Evolutionary conservation across 805 yeast species (phyloP).

Genomic region (Candida schatavii): DNA sequence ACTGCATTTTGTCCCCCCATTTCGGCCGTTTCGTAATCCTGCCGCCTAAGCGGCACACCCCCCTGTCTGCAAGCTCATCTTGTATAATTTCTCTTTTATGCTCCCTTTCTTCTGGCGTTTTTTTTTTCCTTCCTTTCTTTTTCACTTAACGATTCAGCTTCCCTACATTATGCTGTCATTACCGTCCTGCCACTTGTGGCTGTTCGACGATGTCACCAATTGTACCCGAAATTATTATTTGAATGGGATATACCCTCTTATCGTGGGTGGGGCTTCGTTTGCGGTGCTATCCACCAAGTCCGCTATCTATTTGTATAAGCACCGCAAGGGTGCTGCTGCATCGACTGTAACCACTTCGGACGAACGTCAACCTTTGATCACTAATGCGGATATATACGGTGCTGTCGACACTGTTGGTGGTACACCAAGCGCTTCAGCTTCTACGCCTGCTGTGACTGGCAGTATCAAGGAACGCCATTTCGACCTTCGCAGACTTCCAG

Average conservation of each 20-base stretch:
- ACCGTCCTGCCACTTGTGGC: constrained; percentile 40
- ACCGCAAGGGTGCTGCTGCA: constrained; percentile 10
- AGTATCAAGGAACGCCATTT: constrained; percentile 59
- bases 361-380: constrained; percentile 35
- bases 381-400: constrained; percentile 31
- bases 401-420: constrained; percentile 14
- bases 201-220: constrained; percentile 57
- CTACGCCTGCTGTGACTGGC: constrained; percentile 5
- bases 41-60: constrained; percentile 1
- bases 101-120: constrained; percentile 3
- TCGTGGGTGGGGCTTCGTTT: constrained; percentile 27
- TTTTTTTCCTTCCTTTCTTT: constrained; percentile 1
- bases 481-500: constrained; percentile 54
- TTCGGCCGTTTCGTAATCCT: neutral
- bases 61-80: neutral
- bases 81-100: neutral
- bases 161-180: neutral
- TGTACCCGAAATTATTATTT: constrained; percentile 46
- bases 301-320: constrained; percentile 11
- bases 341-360: constrained; percentile 9
- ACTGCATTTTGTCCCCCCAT: no score
- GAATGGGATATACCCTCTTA: constrained; percentile 31
- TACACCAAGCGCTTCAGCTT: neutral
- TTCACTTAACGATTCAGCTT: neutral
- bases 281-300: constrained; percentile 22